Conservation (phyloP, 1,139 yeast genomes). For the Nakaseomyces delphensis region DNA sequence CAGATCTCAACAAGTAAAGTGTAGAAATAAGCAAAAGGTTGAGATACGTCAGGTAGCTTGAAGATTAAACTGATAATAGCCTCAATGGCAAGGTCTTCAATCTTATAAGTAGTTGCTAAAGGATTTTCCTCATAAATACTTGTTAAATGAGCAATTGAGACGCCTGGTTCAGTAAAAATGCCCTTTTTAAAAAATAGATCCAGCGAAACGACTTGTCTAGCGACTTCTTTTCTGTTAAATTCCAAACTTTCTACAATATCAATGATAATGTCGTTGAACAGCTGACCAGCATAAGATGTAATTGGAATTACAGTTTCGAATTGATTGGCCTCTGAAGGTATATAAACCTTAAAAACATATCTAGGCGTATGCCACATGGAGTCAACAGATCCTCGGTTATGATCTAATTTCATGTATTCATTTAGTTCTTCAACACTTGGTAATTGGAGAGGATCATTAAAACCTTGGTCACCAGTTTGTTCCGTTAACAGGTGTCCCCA, state of each 20-base stretch:
- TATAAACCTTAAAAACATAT: conserved; percentile 56
- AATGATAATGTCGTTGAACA: conserved; percentile 65
- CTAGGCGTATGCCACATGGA: conserved; percentile 51
- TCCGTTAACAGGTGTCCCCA: conserved; percentile 24
- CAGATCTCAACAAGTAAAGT: conserved; percentile 86
- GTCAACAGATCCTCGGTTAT: conserved; percentile 39
- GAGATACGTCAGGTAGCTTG: conserved; percentile 59
- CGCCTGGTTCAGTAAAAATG: conserved; percentile 75
- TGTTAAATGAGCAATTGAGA: conserved; percentile 65
- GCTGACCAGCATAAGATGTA: conserved; percentile 48
- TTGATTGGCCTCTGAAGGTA: conserved; percentile 35
- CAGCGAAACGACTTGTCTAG: conserved; percentile 70
- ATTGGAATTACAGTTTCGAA: conserved; percentile 70
- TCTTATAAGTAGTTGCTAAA: conserved; percentile 64
- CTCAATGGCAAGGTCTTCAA: conserved; percentile 86
- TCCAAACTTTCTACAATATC: conserved; percentile 76
- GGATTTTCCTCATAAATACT: conserved; percentile 33
- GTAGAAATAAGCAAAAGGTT: conserved; percentile 71
- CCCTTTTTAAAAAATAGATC: conserved; percentile 64
- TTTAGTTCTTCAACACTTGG: conserved; percentile 39
- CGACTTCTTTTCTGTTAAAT: conserved; percentile 80
- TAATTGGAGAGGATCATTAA: conserved; percentile 26
- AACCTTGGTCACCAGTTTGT: conserved; percentile 24
- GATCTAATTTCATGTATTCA: conserved; percentile 28
- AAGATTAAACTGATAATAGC: conserved; percentile 71